Base-by-base conservation (phyloP, 1,284 basidiomycete species). In the Irpex sp. region DNA sequence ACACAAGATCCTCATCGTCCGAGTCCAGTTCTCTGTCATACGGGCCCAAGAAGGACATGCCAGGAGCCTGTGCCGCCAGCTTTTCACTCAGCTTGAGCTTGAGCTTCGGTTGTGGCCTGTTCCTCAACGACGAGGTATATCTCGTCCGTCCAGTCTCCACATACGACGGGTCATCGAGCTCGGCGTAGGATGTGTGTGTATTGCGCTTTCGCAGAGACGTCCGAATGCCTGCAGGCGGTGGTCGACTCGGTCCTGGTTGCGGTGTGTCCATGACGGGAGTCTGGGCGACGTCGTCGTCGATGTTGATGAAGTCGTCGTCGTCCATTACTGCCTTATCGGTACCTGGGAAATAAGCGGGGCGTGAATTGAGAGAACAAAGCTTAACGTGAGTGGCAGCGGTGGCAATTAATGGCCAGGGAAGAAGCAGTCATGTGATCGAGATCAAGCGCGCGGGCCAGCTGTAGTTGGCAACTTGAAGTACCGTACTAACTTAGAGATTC, bases 1-100 rank as follows among this genome's bases (percentile, higher is more conserved):
- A 98, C 4, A 88, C 88, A 62, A 99, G 75, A 57, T 98, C 96
- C 64, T 97, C 94, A 64, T 96, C 93, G 67, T 91, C 90, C 63
- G 93, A 95, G 74, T 99, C 96, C 59, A 99, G 79, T 72, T 98
- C 97, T 49, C 96, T 81, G 75, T 98, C 95, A 72, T 93, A 96
- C 19, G 89, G 81, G 21, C 93, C 94, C 57, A 96, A 74, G 73
- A 94, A 94, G 53, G 87, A 91, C 81, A 85, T 88, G 58, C 87
- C 88, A 54, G 88, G 87, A 35, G 87, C 89, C 68, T 87, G 84
- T 49, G 86, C 84, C 19, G 83, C 90, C 18, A 87, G 84, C 70
- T 91, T 91, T 58, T 91, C 90, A 72, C 89, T 87, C 67, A 93
- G 74, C 75, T 93, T 92, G 58, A 93, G 82, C 74, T 93, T 93